phyloP scores from a whole-genome alignment of 2,329 filamentous ascomycete genomes.

The Samsoniella hepiali region DNA sequence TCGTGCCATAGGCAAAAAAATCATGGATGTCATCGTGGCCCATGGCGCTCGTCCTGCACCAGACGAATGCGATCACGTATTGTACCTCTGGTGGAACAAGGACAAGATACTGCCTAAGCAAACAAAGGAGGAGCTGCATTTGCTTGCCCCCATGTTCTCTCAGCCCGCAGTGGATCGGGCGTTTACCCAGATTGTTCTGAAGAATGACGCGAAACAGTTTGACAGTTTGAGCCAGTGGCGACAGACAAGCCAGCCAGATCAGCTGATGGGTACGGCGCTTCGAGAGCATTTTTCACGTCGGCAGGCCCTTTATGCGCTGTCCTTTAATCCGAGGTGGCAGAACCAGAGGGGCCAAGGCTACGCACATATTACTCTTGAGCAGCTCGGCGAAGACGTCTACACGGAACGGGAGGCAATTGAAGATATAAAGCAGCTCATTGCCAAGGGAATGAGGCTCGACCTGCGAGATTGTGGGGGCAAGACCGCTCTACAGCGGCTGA shows the following conservation, averaged over 20 bases:
- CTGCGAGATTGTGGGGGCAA: neutral
- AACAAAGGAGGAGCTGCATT: neutral
- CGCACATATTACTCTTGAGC: neutral
- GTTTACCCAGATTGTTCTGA: neutral
- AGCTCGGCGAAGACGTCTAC: neutral
- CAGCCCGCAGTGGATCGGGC: neutral
- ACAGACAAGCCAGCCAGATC: neutral
- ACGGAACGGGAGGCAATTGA: neutral
- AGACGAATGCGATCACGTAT: neutral
- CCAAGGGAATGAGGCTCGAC: neutral
- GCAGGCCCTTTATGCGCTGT: neutral
- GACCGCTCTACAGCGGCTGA: neutral
- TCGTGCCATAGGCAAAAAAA: neutral
- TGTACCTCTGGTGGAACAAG: neutral
- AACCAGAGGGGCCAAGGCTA: neutral
- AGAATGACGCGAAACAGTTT: neutral
- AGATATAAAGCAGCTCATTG: neutral
- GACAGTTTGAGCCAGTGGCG: neutral
- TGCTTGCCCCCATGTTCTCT: neutral
- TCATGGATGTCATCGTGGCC: neutral
- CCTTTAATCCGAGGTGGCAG: neutral
- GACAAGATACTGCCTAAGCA: neutral
- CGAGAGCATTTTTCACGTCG: neutral
- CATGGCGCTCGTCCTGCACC: neutral
- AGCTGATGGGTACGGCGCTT: neutral